Evolutionary conservation across 2,329 filamentous ascomycete species (phyloP).

Genomic region (Hymenoscyphus repandus): DNA sequence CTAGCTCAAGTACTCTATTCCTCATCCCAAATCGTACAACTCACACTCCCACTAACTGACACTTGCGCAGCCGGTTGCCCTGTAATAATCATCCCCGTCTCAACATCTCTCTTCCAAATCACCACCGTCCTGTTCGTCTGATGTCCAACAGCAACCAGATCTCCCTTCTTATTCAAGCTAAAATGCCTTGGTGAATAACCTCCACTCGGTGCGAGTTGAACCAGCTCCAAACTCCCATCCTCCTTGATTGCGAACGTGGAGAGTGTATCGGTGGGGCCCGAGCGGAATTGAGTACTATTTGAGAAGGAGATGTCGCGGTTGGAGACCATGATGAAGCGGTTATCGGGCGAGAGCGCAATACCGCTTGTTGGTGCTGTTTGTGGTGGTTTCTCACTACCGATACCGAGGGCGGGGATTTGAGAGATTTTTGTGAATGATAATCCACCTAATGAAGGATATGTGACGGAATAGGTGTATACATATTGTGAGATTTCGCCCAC

Average conservation of each 20-base stretch:
- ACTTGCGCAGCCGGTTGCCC: not conserved
- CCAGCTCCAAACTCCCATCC: conserved; percentile 35
- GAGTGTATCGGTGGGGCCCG: conserved; percentile 34
- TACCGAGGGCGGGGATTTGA: conserved; percentile 9
- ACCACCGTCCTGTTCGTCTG: conserved; percentile 36
- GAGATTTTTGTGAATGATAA: conserved; percentile 6
- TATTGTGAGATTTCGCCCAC: conserved; percentile 40
- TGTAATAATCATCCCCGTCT: conserved; percentile 33
- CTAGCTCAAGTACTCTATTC: no score
- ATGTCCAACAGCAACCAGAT: conserved; percentile 38
- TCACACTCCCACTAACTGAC: not conserved
- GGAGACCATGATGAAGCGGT: conserved; percentile 14
- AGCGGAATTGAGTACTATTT: conserved; percentile 1
- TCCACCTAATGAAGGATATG: not conserved
- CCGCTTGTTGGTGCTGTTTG: conserved; percentile 8
- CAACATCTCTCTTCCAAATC: conserved; percentile 35
- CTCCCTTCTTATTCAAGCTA: conserved; percentile 37
- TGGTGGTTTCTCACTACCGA: conserved; percentile 5
- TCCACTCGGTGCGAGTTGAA: conserved; percentile 39
- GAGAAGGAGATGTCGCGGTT: conserved; percentile 14
- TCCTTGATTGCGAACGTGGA: conserved; percentile 33
- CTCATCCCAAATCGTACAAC: conserved; percentile 10
- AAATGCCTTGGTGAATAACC: conserved; percentile 41
- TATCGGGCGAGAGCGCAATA: conserved; percentile 11
- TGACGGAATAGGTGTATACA: conserved; percentile 30